Evolutionary conservation across 768 basidiomycete species (phyloP).

Genomic region (Hemileccinum rubropunctum): DNA sequence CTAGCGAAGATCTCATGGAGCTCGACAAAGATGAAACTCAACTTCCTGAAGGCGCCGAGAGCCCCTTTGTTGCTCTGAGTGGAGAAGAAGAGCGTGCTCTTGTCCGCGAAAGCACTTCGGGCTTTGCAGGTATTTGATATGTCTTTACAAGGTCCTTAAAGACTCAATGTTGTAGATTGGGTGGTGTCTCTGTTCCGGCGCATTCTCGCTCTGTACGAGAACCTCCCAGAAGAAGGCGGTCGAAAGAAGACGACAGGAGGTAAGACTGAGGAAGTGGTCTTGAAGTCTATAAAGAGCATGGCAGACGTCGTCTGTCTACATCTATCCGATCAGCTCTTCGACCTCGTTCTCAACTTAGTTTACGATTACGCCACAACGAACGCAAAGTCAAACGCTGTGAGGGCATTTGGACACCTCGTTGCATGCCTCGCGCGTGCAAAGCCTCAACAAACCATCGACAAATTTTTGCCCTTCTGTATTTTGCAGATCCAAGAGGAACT

Average conservation of each 20-base stretch:
- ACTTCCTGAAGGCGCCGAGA: slow-evolving; percentile 50
- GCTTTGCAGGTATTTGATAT: slow-evolving; percentile 60
- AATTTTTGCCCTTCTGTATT: slow-evolving; percentile 77
- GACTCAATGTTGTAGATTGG: slow-evolving; percentile 55
- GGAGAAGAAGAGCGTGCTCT: slow-evolving; percentile 69
- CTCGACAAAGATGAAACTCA: slow-evolving; percentile 43
- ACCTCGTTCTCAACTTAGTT: slow-evolving; percentile 80
- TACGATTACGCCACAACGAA: slow-evolving; percentile 88
- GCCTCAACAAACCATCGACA: slow-evolving; percentile 71
- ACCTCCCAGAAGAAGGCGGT: slow-evolving; percentile 93
- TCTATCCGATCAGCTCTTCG: slow-evolving; percentile 61
- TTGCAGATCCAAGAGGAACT: slow-evolving; percentile 81
- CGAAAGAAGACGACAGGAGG: slow-evolving; percentile 81
- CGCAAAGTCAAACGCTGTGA: slow-evolving; percentile 86
- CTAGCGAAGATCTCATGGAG: slow-evolving; percentile 54
- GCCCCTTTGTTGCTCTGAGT: slow-evolving; percentile 39
- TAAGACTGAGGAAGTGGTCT: slow-evolving; percentile 70
- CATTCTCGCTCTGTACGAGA: slow-evolving; percentile 81
- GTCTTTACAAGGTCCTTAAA: neutral
- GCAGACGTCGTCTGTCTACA: slow-evolving; percentile 81
- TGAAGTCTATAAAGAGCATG: slow-evolving; percentile 78
- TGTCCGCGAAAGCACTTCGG: slow-evolving; percentile 73
- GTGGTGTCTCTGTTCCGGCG: slow-evolving; percentile 74
- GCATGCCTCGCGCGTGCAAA: slow-evolving; percentile 78
- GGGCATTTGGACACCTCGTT: slow-evolving; percentile 86